Percentiles rank a stretch among this genome's conserved stretches.
These are phyloP conservation scores for Cephaloascus fragrans DNA, from an alignment of 805 yeast species.

Conservation along the genomic window DNA sequence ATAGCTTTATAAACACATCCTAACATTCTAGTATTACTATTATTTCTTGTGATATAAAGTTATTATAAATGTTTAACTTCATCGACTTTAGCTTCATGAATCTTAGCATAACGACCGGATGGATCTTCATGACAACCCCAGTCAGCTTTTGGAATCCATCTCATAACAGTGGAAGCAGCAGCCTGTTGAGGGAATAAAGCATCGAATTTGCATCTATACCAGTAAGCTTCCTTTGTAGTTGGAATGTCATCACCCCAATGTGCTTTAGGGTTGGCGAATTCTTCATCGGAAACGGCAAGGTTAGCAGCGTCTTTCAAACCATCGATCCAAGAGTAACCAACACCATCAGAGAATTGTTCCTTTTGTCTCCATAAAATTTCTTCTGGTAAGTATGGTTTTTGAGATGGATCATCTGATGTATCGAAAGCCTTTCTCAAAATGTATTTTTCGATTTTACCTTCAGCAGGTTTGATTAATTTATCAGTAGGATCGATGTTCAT, in stretches of 20 bases:
- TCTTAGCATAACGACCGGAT: slow-evolving; percentile 91
- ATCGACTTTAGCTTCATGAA: slow-evolving; percentile 55
- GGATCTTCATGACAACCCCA: slow-evolving; percentile 99
- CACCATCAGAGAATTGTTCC: slow-evolving; percentile 99
- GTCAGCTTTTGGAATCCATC: slow-evolving; percentile 99
- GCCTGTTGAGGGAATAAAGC: slow-evolving; percentile 84
- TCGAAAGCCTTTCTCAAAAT: slow-evolving; percentile 96
- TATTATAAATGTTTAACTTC: slow-evolving; percentile 1
- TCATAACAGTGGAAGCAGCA: slow-evolving; percentile 94
- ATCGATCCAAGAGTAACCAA: slow-evolving; percentile 99
- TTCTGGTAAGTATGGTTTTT: slow-evolving; percentile 83
- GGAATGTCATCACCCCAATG: slow-evolving; percentile 96
- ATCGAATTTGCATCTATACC: slow-evolving; percentile 96
- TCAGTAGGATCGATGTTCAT: slow-evolving; percentile 94
- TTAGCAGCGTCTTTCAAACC: slow-evolving; percentile 95
- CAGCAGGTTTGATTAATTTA: slow-evolving; percentile 65
- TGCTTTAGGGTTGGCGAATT: slow-evolving; percentile 81
- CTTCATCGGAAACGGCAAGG: slow-evolving; percentile 77
- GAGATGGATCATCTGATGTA: slow-evolving; percentile 71
- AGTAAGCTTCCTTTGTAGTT: slow-evolving; percentile 96
- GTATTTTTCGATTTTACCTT: slow-evolving; percentile 88
- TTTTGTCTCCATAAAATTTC: slow-evolving; percentile 99
- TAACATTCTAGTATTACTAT: too few species aligned
- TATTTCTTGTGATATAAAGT: too few species aligned
- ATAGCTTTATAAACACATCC: too few species aligned